These are phyloP conservation scores for Moesziomyces antarcticus DNA, from an alignment of 1,284 basidiomycete species.

Conservation along the genomic window DNA sequence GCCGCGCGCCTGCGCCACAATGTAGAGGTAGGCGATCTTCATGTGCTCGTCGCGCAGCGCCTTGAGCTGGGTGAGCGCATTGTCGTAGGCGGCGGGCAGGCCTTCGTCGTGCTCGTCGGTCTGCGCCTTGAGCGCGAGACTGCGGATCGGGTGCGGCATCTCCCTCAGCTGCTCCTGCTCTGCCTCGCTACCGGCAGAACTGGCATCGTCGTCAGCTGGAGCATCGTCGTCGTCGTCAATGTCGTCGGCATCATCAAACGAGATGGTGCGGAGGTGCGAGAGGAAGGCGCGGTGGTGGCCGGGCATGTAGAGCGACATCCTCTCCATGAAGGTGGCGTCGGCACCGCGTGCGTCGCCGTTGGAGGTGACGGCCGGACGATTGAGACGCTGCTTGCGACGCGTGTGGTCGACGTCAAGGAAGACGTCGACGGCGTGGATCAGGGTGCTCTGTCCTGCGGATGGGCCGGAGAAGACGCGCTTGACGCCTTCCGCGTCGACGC, in stretches of 20 bases:
- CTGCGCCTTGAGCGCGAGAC: constrained; percentile 49
- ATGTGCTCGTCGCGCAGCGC: constrained; percentile 87
- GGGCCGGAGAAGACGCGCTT: constrained; percentile 77
- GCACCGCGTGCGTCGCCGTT: constrained; percentile 25
- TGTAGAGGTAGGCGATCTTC: constrained; percentile 84
- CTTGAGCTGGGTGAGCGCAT: constrained; percentile 79
- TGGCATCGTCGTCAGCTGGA: neutral
- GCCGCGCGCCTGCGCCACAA: constrained; percentile 57
- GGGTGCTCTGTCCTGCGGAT: constrained; percentile 87
- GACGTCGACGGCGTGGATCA: constrained; percentile 88
- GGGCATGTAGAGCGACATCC: constrained; percentile 58
- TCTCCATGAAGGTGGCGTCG: constrained; percentile 63
- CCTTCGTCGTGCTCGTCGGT: constrained; percentile 38
- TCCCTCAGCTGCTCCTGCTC: constrained; percentile 2
- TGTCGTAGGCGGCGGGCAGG: constrained; percentile 73
- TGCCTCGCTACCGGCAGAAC: neutral
- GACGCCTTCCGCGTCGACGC: constrained; percentile 72
- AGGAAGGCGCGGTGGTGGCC: constrained; percentile 83
- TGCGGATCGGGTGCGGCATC: constrained; percentile 52
- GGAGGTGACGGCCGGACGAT: constrained; percentile 15
- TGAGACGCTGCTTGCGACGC: constrained; percentile 37
- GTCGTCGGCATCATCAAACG: constrained; percentile 41
- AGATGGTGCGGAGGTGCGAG: constrained; percentile 74
- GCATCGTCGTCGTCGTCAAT: constrained; percentile 4
- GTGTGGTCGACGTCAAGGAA: constrained; percentile 85